Evolutionary conservation across 768 basidiomycete genomes (phyloP).

Genomic region (Tulasnella sp.): DNA sequence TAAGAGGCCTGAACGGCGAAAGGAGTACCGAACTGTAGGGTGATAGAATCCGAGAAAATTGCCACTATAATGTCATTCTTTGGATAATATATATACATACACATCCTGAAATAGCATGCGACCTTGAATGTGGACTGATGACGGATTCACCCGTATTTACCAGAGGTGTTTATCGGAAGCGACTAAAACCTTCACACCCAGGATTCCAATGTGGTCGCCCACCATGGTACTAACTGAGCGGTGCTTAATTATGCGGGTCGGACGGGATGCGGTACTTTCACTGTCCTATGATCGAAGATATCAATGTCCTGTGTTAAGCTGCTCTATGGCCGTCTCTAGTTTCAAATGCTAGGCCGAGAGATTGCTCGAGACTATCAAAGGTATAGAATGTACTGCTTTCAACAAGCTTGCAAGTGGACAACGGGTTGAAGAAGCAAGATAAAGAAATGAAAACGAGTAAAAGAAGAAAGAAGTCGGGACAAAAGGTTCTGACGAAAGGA

Average conservation of each 20-base stretch:
- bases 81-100: too few relatives aligned
- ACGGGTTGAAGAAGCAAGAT: not conserved
- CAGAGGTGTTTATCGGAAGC: too few relatives aligned
- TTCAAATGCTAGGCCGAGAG: not conserved
- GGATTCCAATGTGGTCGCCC: not conserved
- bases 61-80: not conserved
- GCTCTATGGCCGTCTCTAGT: not conserved
- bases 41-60: not conserved
- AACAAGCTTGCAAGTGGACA: not conserved
- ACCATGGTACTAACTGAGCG: not conserved
- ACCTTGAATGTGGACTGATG: not conserved
- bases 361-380: not conserved
- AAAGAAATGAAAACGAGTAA: not conserved
- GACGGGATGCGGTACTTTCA: slow-evolving; percentile 1
- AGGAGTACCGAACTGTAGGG: not conserved
- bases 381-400: not conserved
- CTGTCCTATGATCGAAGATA: not conserved
- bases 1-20: not conserved
- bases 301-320: not conserved
- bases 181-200: not conserved
- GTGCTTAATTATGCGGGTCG: not conserved
- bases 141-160: too few relatives aligned
- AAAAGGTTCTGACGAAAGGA: not conserved
- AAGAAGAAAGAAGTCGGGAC: not conserved
- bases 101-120: not conserved